phyloP scores from a whole-genome alignment of 2,329 filamentous ascomycete species.

The Teratosphaeria pseudoeucalypti region DNA sequence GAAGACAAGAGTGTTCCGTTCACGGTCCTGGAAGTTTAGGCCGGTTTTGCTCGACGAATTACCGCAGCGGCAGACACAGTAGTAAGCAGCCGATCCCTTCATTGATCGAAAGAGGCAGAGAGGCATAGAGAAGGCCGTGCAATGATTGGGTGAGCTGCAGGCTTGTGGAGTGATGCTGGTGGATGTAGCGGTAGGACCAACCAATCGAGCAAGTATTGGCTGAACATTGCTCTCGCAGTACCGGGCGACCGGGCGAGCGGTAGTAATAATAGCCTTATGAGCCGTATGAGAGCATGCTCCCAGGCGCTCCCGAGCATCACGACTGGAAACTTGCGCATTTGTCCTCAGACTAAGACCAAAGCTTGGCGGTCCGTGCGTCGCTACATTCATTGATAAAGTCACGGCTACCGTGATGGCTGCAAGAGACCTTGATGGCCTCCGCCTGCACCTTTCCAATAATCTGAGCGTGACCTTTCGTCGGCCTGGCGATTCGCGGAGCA shows the following conservation, averaged over 20 bases:
- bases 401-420: not conserved
- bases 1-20: not conserved
- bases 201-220: no score
- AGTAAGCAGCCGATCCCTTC: no score
- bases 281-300: not conserved
- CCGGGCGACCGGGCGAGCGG: not conserved
- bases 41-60: not conserved
- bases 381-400: not conserved
- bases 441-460: not conserved
- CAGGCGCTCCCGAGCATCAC: not conserved
- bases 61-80: no score
- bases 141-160: not conserved
- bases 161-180: not conserved
- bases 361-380: not conserved
- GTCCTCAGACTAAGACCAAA: not conserved
- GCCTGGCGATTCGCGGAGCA: not conserved
- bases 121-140: not conserved
- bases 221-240: not conserved
- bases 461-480: not conserved
- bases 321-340: not conserved
- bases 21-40: not conserved
- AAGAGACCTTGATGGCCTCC: not conserved
- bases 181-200: not conserved
- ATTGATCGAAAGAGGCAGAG: not conserved
- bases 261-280: not conserved